Conservation (phyloP, 805 yeast species). For the Huiozyma sinensis region DNA sequence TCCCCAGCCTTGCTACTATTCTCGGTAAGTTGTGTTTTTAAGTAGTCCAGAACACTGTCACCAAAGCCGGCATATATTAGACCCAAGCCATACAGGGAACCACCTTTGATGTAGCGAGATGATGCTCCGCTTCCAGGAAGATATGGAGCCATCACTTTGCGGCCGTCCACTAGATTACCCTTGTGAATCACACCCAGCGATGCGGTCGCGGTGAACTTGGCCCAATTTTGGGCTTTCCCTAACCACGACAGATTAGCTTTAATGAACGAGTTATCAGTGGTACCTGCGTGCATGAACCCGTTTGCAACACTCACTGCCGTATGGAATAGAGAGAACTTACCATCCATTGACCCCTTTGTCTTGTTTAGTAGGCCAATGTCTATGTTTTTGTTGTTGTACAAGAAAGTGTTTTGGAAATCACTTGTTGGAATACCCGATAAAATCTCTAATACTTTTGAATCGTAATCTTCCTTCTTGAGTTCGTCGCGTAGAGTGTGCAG, state of each 20-base stretch:
- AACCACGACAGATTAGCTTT: slow-evolving; percentile 89
- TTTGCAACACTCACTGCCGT: slow-evolving; percentile 91
- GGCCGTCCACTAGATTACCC: slow-evolving; percentile 88
- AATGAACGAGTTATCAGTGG: slow-evolving; percentile 88
- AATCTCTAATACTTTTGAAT: slow-evolving; percentile 49
- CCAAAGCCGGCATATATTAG: slow-evolving; percentile 95
- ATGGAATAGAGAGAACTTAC: slow-evolving; percentile 88
- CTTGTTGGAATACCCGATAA: slow-evolving; percentile 89
- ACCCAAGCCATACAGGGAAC: slow-evolving; percentile 87
- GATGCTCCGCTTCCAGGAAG: slow-evolving; percentile 63
- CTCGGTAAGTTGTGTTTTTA: slow-evolving; percentile 61
- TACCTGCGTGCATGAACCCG: slow-evolving; percentile 92
- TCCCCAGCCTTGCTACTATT: slow-evolving; percentile 49
- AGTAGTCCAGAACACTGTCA: slow-evolving; percentile 67
- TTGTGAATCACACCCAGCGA: slow-evolving; percentile 95
- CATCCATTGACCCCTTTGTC: slow-evolving; percentile 73
- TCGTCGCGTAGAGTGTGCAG: slow-evolving; percentile 46
- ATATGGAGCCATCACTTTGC: slow-evolving; percentile 77
- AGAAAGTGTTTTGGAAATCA: slow-evolving; percentile 81
- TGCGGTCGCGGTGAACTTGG: slow-evolving; percentile 94
- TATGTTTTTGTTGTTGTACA: slow-evolving; percentile 77
- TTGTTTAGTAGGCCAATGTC: slow-evolving; percentile 74
- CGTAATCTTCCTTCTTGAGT: slow-evolving; percentile 24
- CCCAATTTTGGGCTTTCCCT: slow-evolving; percentile 97
- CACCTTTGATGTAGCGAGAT: slow-evolving; percentile 88